phyloP scores from a whole-genome alignment of 2,329 filamentous ascomycete genomes.

The Fusarium brevicatenulatum region DNA sequence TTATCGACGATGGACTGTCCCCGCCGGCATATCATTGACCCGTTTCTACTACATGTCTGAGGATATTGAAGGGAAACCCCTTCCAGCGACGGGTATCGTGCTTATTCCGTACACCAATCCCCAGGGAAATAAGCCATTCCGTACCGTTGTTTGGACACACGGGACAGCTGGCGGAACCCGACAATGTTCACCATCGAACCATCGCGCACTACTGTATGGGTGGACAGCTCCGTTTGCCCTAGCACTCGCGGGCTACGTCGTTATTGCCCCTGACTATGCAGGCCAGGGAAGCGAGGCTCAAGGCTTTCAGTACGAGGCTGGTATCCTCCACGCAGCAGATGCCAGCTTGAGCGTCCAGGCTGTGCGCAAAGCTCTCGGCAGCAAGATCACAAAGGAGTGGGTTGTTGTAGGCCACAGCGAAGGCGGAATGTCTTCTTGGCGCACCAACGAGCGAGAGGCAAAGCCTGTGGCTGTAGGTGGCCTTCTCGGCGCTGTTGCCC shows the following conservation, averaged over 20 bases:
- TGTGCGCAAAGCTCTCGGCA: conserved; percentile 20
- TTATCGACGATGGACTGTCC: conserved; percentile 4
- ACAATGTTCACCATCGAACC: conserved; percentile 39
- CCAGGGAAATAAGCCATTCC: background rate
- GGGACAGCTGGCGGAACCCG: conserved; percentile 37
- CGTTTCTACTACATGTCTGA: conserved; percentile 6
- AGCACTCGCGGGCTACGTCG: conserved; percentile 16
- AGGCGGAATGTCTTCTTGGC: conserved; percentile 40
- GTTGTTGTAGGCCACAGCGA: conserved; percentile 39
- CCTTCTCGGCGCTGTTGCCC: background rate
- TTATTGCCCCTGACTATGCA: conserved; percentile 13
- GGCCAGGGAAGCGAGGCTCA: conserved; percentile 25
- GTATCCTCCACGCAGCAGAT: conserved; percentile 34
- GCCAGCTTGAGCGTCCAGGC: conserved; percentile 25
- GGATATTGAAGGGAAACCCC: background rate
- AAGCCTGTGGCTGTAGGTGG: background rate
- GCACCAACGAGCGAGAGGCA: conserved; percentile 39
- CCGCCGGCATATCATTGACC: background rate
- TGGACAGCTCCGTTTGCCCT: conserved; percentile 34
- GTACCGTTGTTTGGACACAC: conserved; percentile 40
- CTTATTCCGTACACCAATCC: background rate
- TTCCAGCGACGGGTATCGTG: background rate
- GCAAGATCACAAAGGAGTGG: conserved; percentile 33
- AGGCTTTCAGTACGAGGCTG: conserved; percentile 36
- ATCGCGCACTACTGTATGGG: conserved; percentile 36